Conservation (phyloP, 2,329 filamentous ascomycete species). For the Colletotrichum echinochloae region DNA sequence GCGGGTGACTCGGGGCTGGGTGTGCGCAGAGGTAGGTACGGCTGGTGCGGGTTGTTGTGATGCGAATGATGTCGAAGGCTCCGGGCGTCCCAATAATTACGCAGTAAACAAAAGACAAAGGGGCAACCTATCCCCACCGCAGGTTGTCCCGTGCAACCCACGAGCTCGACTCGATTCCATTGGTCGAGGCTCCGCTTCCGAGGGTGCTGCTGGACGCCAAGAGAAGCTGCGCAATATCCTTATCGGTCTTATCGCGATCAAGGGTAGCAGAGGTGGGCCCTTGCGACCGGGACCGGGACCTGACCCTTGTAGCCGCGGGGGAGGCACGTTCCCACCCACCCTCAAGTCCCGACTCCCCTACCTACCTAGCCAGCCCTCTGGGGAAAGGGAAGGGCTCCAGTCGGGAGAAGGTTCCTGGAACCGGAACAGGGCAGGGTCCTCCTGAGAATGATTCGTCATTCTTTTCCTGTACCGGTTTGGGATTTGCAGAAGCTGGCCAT, state of each 20-base stretch:
- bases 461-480: background rate
- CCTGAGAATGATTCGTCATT: background rate
- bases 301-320: slow-evolving; percentile 17
- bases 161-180: slow-evolving; percentile 24
- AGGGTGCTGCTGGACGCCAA: slow-evolving; percentile 15
- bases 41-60: slow-evolving; percentile 28
- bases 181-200: slow-evolving; percentile 22
- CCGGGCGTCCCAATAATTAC: background rate
- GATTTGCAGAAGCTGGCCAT: background rate
- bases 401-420: background rate
- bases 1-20: slow-evolving; percentile 11
- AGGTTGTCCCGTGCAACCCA: slow-evolving; percentile 37
- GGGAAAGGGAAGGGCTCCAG: background rate
- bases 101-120: slow-evolving; percentile 32
- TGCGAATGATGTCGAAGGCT: slow-evolving; percentile 20
- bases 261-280: background rate
- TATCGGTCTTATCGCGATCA: slow-evolving; percentile 9
- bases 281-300: background rate
- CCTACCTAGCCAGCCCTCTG: background rate
- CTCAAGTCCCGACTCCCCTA: background rate
- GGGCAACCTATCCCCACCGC: slow-evolving; percentile 28
- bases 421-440: no score
- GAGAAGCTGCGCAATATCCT: slow-evolving; percentile 7
- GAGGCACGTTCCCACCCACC: slow-evolving; percentile 8
- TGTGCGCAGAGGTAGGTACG: slow-evolving; percentile 4